Evolutionary conservation across 202 grass and related monocot species (phyloP).

Genomic region (Carex sylvatica): DNA sequence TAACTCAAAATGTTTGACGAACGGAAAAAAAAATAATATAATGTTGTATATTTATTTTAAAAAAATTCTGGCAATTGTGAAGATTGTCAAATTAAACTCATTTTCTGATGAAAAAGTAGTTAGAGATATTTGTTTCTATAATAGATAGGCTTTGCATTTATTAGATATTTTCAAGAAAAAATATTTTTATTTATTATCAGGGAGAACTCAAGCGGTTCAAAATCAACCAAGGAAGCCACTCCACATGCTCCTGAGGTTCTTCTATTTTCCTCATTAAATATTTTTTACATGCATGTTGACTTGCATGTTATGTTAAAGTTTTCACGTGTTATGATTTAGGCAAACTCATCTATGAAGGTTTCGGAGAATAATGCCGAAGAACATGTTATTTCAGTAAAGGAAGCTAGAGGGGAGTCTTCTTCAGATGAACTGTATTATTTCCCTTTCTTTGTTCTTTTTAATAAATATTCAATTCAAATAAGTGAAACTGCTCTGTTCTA

Average conservation of each 20-base stretch:
- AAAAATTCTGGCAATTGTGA: neutral
- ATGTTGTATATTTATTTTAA: neutral
- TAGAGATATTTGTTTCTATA: neutral
- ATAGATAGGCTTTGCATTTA: neutral
- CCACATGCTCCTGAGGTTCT: conserved; percentile 18
- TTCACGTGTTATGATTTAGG: neutral
- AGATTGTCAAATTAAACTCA: neutral
- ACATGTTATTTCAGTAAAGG: conserved; percentile 8
- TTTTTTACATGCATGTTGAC: neutral
- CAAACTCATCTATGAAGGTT: conserved; percentile 2
- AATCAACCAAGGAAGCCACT: conserved; percentile 14
- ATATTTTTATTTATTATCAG: conserved; percentile 15
- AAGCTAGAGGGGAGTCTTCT: neutral
- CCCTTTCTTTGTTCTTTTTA: conserved; percentile 3
- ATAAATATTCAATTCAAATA: neutral
- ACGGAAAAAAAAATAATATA: neutral
- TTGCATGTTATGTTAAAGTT: neutral
- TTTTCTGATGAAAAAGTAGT: neutral
- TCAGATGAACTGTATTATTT: conserved; percentile 13
- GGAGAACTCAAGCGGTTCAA: neutral
- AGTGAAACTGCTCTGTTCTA: neutral
- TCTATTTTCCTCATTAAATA: neutral
- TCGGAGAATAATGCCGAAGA: neutral
- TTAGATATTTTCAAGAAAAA: neutral
- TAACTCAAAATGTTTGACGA: neutral